Evolutionary conservation across 768 basidiomycete species (phyloP).

Genomic region (Leccinum pellstonianum): DNA sequence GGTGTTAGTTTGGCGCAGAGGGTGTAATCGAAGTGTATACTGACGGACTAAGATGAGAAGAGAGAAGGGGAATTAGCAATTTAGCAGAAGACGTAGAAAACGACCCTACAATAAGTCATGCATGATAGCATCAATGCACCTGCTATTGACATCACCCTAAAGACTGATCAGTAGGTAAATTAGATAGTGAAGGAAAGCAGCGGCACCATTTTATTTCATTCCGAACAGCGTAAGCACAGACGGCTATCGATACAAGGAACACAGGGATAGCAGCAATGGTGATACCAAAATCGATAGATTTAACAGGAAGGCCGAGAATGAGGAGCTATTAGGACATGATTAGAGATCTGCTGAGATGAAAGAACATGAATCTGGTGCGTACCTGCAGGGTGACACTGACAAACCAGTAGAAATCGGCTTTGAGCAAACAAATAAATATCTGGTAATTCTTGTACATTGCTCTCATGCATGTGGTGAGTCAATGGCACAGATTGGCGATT

Average conservation of each 20-base stretch:
- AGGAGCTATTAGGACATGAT: constrained; percentile 53
- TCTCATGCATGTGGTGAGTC: constrained; percentile 29
- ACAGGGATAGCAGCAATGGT: constrained; percentile 83
- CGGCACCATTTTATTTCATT: constrained; percentile 77
- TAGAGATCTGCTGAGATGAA: neutral
- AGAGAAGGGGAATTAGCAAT: constrained; percentile 7
- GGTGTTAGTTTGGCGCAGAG: constrained; percentile 1
- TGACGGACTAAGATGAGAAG: constrained; percentile 28
- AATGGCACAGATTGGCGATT: neutral
- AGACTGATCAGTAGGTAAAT: constrained; percentile 2
- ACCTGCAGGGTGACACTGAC: constrained; percentile 85
- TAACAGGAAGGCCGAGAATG: constrained; percentile 62
- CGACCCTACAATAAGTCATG: constrained; percentile 55
- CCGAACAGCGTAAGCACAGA: constrained; percentile 69
- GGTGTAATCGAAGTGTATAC: constrained; percentile 1
- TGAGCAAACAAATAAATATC: constrained; percentile 81
- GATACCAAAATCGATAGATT: constrained; percentile 75
- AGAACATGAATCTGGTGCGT: constrained; percentile 1
- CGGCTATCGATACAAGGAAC: constrained; percentile 57
- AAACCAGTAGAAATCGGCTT: constrained; percentile 89
- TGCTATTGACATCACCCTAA: constrained; percentile 66
- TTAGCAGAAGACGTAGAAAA: neutral
- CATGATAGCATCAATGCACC: constrained; percentile 76
- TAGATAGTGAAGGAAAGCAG: neutral
- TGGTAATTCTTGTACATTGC: constrained; percentile 78